Base-by-base conservation (phyloP, 2,329 filamentous ascomycete species). In the Penicillium sclerotiorum region DNA sequence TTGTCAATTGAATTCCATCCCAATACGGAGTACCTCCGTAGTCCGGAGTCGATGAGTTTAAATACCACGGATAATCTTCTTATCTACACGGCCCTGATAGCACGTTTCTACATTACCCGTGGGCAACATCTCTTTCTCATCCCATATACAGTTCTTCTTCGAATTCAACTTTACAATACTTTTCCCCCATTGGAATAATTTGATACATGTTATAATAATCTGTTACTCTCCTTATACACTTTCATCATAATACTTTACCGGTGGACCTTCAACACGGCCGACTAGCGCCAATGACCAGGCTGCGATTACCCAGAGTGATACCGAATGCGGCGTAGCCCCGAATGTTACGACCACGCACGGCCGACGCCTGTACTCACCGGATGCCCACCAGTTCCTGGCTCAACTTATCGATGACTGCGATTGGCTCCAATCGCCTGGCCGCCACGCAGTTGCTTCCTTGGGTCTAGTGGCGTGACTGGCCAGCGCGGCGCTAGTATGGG, bases 291-390 rank as follows among this genome's bases (percentile, higher is more conserved):
- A 56, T 58, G 15, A 44, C n/a, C 5, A 15, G 12, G 5, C 43
- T 33, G 30, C 47, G 52, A 57, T 57, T 57, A 55, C 43, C 57
- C 46, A 56, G 41, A 50, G 45, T 57, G 43, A 49, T 60, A 49
- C 59, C 47, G 25, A 49, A 60, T 50, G 22, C 43, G 49, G 57
- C 36, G 37, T 60, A 60, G 59, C 33, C 35, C 23, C 32, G 21
- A 57, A 55, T 56, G 39, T 60, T 60, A 55, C 35, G 33, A 21
- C 44, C 57, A 61, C 57, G 57, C 59, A 61, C 59, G 49, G 51
- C 25, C 47, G n/a, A n/a, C n/a, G 9, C 15, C 12, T 33, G 30
- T 41, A 25, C 47, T 30, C 17, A 44, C 38, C 21, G 27, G 20
- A 22, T 41, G 45, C 37, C 50, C 49, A 53, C 56, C 55, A 57